Conservation (phyloP, 305 asterid species). For the Withania somnifera region DNA sequence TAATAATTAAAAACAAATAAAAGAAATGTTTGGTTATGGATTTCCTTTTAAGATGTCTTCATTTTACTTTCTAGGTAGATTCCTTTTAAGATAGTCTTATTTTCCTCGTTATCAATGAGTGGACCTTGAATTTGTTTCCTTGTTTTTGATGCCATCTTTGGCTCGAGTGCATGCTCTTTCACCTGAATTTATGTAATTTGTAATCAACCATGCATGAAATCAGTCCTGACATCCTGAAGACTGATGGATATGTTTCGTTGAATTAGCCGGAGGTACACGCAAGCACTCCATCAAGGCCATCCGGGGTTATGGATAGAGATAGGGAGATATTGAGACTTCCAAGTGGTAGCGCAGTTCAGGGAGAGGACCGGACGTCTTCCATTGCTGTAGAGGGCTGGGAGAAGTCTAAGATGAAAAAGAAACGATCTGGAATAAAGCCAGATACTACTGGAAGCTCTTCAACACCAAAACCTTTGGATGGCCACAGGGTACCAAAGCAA, state of each 20-base stretch:
- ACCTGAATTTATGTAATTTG: not conserved
- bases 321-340: slow-evolving; percentile 55
- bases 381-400: slow-evolving; percentile 84
- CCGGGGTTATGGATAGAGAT: slow-evolving; percentile 58
- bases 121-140: not conserved
- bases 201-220: not conserved
- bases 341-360: slow-evolving; percentile 38
- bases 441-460: slow-evolving; percentile 43
- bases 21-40: not conserved
- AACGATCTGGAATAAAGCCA: slow-evolving; percentile 78
- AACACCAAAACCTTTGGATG: slow-evolving; percentile 46
- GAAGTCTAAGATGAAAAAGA: slow-evolving; percentile 84
- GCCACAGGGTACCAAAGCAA: slow-evolving; percentile 63
- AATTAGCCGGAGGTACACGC: slow-evolving; percentile 55
- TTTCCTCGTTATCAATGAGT: not conserved
- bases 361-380: slow-evolving; percentile 54
- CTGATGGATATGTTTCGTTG: slow-evolving; percentile 20
- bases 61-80: not conserved
- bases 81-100: not conserved
- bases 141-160: not conserved
- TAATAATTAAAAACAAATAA: not conserved
- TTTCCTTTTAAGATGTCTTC: not conserved
- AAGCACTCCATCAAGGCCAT: slow-evolving; percentile 45
- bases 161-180: not conserved
- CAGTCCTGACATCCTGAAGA: not conserved